A percentile compares a stretch with the other conserved stretches of the same genome.
These are phyloP conservation scores for Bocquillonia castaneifolia DNA, from an alignment of 441 rosid species.

Conservation along the genomic window DNA sequence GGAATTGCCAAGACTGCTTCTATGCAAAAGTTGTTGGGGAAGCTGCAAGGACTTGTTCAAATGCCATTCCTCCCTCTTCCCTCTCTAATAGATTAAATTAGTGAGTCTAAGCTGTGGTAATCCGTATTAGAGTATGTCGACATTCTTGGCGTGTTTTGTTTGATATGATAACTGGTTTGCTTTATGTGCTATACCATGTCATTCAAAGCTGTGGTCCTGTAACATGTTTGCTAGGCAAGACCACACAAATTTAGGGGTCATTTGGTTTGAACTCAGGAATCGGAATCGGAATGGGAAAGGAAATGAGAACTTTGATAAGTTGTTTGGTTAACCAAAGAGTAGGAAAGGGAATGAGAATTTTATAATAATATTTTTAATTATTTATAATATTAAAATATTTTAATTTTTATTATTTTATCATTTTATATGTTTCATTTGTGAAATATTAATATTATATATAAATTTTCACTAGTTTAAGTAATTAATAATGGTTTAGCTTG, in stretches of 20 bases:
- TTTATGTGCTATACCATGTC: background rate
- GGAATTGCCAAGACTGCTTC: background rate
- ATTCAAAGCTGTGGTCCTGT: background rate
- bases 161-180: background rate
- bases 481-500: too few species aligned
- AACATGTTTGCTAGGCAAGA: background rate
- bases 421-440: too few species aligned
- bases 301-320: too few species aligned
- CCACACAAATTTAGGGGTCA: background rate
- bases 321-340: too few species aligned
- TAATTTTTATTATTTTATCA: too few species aligned
- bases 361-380: too few species aligned
- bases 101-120: background rate
- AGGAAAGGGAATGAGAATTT: too few species aligned
- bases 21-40: constrained; percentile 1
- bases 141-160: background rate
- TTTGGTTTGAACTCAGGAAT: too few species aligned
- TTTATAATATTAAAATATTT: too few species aligned
- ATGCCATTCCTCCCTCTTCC: background rate
- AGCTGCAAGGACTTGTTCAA: background rate
- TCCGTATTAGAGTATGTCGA: background rate
- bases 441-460: too few species aligned
- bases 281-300: too few species aligned
- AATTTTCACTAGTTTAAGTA: too few species aligned
- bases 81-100: background rate